phyloP scores from a whole-genome alignment of 352 stramenopile genomes.

The Phytophthora nicotianae region DNA sequence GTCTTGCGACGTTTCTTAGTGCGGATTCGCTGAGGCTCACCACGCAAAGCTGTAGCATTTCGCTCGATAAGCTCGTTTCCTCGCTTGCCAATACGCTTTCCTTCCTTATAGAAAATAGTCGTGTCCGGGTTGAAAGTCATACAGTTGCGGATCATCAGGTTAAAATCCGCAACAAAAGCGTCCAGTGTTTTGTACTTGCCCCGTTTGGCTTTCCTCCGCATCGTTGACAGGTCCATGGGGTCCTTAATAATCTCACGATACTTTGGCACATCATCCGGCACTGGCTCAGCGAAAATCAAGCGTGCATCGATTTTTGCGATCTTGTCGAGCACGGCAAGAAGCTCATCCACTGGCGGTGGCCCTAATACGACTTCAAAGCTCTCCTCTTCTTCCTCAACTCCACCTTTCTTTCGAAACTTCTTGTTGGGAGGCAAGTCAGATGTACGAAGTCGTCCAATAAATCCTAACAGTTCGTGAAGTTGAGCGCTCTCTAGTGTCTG shows the following conservation, averaged over 20 bases:
- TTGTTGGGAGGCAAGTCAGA: conserved; percentile 78
- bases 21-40: conserved; percentile 74
- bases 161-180: conserved; percentile 80
- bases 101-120: conserved; percentile 90
- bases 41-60: conserved; percentile 60
- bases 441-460: conserved; percentile 71
- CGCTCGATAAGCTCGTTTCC: conserved; percentile 81
- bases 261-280: conserved; percentile 83
- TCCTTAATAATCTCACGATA: conserved; percentile 86
- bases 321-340: conserved; percentile 80
- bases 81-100: conserved; percentile 84
- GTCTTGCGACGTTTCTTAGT: conserved; percentile 81
- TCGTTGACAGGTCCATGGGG: conserved; percentile 87
- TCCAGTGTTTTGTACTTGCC: conserved; percentile 86
- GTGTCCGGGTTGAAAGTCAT: conserved; percentile 87
- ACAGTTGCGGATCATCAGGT: conserved; percentile 89
- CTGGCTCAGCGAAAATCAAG: conserved; percentile 85
- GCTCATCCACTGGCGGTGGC: conserved; percentile 69
- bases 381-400: conserved; percentile 77
- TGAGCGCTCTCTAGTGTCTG: conserved; percentile 70
- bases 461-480: conserved; percentile 71
- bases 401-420: conserved; percentile 75
- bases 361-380: conserved; percentile 82
- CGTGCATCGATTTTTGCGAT: conserved; percentile 77
- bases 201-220: conserved; percentile 77